phyloP scores from a whole-genome alignment of 306 rosid species.

The Cucumis cinereus region DNA sequence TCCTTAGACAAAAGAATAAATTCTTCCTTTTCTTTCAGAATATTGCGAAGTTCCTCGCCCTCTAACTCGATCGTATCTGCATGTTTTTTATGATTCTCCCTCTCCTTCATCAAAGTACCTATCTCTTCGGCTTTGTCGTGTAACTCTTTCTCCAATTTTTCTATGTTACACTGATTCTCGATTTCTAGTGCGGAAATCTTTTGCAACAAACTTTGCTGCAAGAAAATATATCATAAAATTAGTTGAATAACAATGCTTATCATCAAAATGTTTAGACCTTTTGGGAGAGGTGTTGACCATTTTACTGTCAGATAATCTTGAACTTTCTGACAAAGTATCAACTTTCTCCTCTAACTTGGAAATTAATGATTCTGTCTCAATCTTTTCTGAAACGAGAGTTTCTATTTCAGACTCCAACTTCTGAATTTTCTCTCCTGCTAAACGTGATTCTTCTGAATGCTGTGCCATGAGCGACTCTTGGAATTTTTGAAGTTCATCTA shows the following conservation, averaged over 20 bases:
- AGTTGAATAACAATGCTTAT: conserved; percentile 11
- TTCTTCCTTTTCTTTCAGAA: conserved; percentile 55
- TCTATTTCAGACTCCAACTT: conserved; percentile 58
- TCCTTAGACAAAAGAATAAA: conserved; percentile 41
- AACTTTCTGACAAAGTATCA: conserved; percentile 35
- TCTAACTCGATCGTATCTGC: conserved; percentile 46
- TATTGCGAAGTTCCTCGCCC: conserved; percentile 28
- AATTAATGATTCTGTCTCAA: conserved; percentile 45
- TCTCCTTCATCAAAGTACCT: conserved; percentile 38
- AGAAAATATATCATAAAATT: conserved; percentile 14
- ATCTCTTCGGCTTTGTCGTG: conserved; percentile 53
- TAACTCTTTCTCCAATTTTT: conserved; percentile 48
- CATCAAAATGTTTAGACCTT: conserved; percentile 7
- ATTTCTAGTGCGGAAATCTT: conserved; percentile 52
- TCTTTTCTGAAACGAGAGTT: conserved; percentile 47
- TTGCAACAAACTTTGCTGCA: conserved; percentile 63
- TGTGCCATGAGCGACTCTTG: conserved; percentile 39
- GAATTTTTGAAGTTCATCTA: conserved; percentile 44
- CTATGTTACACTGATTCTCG: conserved; percentile 45
- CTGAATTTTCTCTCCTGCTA: conserved; percentile 49
- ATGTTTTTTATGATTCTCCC: conserved; percentile 36
- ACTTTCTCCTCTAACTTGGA: conserved; percentile 54
- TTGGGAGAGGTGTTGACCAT: conserved; percentile 35
- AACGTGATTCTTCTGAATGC: conserved; percentile 35
- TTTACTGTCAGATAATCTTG: conserved; percentile 53